Evolutionary conservation across 768 basidiomycete genomes (phyloP).

Genomic region (Trametes maxima): DNA sequence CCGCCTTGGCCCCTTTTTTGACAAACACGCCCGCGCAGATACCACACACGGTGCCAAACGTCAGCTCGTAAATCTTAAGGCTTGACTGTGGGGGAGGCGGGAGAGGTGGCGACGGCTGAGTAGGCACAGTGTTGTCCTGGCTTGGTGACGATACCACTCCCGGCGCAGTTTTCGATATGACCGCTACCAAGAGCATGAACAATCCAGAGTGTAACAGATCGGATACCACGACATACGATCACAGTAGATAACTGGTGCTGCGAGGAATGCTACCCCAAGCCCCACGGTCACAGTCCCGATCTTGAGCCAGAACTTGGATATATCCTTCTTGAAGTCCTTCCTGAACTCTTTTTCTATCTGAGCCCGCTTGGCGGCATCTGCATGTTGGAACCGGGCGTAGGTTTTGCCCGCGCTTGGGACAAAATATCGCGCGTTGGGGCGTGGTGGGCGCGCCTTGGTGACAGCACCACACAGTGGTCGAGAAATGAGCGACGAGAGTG

Average conservation of each 20-base stretch:
- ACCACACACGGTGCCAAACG: constrained; percentile 88
- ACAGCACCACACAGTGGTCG: constrained; percentile 3
- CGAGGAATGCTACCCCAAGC: constrained; percentile 45
- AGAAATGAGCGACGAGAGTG: constrained; percentile 10
- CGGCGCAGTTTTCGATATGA: constrained; percentile 4
- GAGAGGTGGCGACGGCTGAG: constrained; percentile 20
- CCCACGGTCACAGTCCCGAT: constrained; percentile 44
- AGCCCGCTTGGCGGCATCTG: background rate
- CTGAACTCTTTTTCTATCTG: background rate
- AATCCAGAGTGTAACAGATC: too few relatives aligned
- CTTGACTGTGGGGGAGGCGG: constrained; percentile 70
- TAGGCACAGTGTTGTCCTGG: constrained; percentile 10
- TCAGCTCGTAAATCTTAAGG: constrained; percentile 78
- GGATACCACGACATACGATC: constrained; percentile 46
- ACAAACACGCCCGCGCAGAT: constrained; percentile 91
- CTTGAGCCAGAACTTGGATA: background rate
- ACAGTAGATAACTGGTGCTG: constrained; percentile 46
- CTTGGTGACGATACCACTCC: background rate
- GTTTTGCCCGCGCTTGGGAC: constrained; percentile 29
- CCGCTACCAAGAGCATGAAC: background rate
- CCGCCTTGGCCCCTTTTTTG: constrained; percentile 87
- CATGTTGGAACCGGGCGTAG: background rate
- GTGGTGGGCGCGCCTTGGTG: background rate
- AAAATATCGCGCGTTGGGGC: background rate
- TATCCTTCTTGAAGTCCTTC: background rate